Evolutionary conservation across 768 basidiomycete genomes (phyloP), one percentile per base, ranked within the genome.

Genomic region (Mycena galopus): DNA sequence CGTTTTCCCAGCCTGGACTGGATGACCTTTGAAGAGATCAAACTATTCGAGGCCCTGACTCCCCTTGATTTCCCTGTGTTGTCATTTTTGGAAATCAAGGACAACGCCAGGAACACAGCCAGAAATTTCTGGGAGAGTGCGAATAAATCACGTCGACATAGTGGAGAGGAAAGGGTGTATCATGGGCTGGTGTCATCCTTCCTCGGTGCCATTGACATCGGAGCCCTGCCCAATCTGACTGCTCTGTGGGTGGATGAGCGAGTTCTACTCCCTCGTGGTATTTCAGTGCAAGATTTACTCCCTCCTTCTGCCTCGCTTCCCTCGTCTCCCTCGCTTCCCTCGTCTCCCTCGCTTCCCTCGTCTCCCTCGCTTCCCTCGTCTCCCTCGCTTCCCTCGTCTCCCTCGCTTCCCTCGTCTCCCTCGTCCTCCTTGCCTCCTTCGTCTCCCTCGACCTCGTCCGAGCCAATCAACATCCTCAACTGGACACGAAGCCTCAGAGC

Each of bases 161-260:
- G 27, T 5, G 57, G 47, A 21, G 9, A 14, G 10, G 55, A 33
- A 19, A 12, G 55, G 8, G 23, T 9, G n/a, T 77, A 77, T 50
- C 58, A 50, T 47, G 74, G 76, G 6, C 57, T 79, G 3, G 78
- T 79, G 2, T 69, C 76, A 17, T 35, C 47, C 14, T 60, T 47
- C 37, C 63, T 73, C 23, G 39, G 51, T 7, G 14, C 56, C 3
- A 67, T 62, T 8, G 3, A 17, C 69, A 69, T 53, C 39, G 77
- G 39, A 56, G 58, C 59, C 3, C 51, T 79, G 21, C 69, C 66
- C 12, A 69, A 74, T 19, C 71, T 79, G 17, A 56, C 53, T 9
- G 37, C 61, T 37, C 73, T 79, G 1, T 79, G 77, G 78, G 77
- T 77, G 25, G 72, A 79, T 56, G 66, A 76, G 53, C 42, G 42